These are phyloP conservation scores for Pseudomassariella vexata DNA, from an alignment of 2,329 filamentous ascomycete species.

Conservation along the genomic window DNA sequence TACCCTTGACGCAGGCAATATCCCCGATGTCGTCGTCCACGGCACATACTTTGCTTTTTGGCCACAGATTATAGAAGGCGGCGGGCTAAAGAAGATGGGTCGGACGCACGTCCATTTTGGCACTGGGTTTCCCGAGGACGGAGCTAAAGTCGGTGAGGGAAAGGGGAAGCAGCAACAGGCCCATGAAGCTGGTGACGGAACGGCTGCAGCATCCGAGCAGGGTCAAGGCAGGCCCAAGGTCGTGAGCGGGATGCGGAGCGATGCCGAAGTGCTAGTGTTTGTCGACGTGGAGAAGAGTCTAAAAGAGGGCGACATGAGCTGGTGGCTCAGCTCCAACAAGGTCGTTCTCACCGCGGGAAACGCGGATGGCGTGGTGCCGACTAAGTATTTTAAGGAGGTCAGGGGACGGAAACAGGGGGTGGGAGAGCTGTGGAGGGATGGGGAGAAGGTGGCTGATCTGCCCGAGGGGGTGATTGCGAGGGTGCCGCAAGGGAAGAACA, in stretches of 20 bases:
- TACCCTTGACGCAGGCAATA: constrained; percentile 46
- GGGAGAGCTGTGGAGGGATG: constrained; percentile 65
- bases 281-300: constrained; percentile 66
- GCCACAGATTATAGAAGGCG: constrained; percentile 65
- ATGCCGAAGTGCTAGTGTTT: constrained; percentile 72
- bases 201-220: constrained; percentile 10
- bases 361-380: constrained; percentile 55
- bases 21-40: constrained; percentile 70
- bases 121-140: constrained; percentile 56
- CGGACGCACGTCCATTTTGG: constrained; percentile 90
- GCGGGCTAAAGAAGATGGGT: constrained; percentile 75
- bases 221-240: constrained; percentile 33
- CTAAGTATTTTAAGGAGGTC: constrained; percentile 67
- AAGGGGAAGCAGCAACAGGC: constrained; percentile 5
- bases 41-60: constrained; percentile 84
- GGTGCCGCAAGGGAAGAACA: constrained; percentile 40
- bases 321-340: constrained; percentile 76
- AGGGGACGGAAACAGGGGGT: constrained; percentile 54
- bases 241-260: constrained; percentile 74
- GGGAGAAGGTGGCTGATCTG: constrained; percentile 60
- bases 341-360: constrained; percentile 62
- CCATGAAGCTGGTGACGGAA: constrained; percentile 5
- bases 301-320: constrained; percentile 53
- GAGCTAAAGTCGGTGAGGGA: constrained; percentile 17
- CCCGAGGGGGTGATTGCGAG: constrained; percentile 51